Evolutionary conservation across 2,329 filamentous ascomycete species (phyloP).

Genomic region (Aureobasidium sp.): DNA sequence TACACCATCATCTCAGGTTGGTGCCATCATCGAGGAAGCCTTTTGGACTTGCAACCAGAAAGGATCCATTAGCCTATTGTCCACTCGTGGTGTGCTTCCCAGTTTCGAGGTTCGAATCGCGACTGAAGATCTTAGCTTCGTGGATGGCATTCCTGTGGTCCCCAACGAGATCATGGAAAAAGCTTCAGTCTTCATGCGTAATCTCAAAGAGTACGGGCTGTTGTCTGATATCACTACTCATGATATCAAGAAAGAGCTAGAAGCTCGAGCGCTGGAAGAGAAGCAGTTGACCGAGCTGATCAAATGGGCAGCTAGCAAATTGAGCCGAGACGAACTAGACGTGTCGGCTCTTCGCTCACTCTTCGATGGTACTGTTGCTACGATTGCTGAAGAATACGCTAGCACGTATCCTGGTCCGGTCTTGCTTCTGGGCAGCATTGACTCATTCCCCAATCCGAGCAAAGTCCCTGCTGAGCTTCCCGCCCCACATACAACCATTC

Average conservation of each 20-base stretch:
- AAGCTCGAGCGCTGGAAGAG: conserved; percentile 69
- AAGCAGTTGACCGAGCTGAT: conserved; percentile 75
- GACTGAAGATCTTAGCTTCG: conserved; percentile 63
- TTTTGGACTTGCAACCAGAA: conserved; percentile 90
- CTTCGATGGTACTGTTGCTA: conserved; percentile 71
- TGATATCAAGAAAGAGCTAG: conserved; percentile 77
- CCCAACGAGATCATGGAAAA: conserved; percentile 64
- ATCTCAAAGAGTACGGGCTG: conserved; percentile 73
- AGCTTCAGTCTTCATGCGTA: conserved; percentile 63
- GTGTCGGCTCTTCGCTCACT: conserved; percentile 56
- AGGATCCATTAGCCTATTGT: conserved; percentile 77
- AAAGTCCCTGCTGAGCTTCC: conserved; percentile 76
- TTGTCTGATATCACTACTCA: conserved; percentile 79
- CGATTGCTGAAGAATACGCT: conserved; percentile 44
- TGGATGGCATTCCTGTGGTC: conserved; percentile 80
- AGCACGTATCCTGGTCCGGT: conserved; percentile 55
- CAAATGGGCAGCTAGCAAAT: conserved; percentile 69
- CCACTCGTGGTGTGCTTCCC: conserved; percentile 76
- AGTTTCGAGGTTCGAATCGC: conserved; percentile 72
- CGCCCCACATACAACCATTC: conserved; percentile 70
- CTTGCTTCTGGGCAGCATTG: conserved; percentile 67
- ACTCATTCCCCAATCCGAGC: conserved; percentile 63
- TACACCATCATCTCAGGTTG: conserved; percentile 75
- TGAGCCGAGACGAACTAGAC: conserved; percentile 64
- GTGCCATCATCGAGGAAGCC: conserved; percentile 81